Base-by-base conservation (phyloP, 495 filamentous ascomycete species). In the Chaetomium fimeti region DNA sequence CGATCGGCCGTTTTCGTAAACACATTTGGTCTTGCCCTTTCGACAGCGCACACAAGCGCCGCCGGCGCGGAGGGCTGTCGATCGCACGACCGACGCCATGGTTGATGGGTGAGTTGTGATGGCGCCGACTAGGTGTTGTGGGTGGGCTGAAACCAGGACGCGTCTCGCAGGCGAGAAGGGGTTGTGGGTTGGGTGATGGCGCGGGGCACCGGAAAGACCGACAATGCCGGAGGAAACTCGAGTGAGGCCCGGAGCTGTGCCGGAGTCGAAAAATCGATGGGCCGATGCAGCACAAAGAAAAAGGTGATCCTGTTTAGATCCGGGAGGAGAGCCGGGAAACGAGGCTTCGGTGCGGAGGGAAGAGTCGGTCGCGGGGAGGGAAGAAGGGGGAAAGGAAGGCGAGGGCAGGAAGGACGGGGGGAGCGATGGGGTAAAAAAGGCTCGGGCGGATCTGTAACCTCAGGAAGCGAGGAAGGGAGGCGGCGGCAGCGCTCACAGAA, bases 1-100 rank as follows among this genome's bases (percentile, higher is more conserved):
- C 18, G 80, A 78, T 45, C 78, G 66, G 53, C 80, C 80, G 66
- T 78, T 82, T 54, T 82, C 79, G 73, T 83, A 83, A 62, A 83
- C 79, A 56, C 80, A 83, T 48, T 82, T 82, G 20, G 80, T 83
- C 68, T 83, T 83, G 74, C 80, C 80, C 68, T 82, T 83, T 63
- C 80, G 80, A 72, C 80, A 83, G 69, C 80, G 78, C 62, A 82
- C 79, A 63, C 80, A 83, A 52, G 80, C 80, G 66, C 80, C 80
- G 72, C 80, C 80, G 68, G 80, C 80, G 53, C 80, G 73, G 62
- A 82, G 79, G 70, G 80, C 80, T 48, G 79, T 83, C 61, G 78
- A 76, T 69, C 80, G 75, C 57, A 78, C 79, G 55, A 80, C 70
- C 63, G 80, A 76, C 43, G 80, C 66, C 78, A 80, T 79, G 28